These are phyloP conservation scores for Datisca glomerata DNA, from an alignment of 306 rosid species.

Conservation along the genomic window DNA sequence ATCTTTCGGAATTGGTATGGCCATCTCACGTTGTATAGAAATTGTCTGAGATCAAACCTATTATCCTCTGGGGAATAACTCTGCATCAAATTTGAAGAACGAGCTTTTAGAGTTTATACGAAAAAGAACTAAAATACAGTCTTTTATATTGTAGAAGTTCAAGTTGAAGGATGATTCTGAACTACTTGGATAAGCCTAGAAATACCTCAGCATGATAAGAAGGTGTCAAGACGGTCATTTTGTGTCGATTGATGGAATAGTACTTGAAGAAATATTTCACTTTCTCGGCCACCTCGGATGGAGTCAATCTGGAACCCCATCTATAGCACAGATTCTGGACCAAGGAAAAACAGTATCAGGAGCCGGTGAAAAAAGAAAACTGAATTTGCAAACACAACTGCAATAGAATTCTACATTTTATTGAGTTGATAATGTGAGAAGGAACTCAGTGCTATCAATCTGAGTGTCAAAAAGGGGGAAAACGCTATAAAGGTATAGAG, in stretches of 20 bases:
- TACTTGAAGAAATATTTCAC: conserved; percentile 89
- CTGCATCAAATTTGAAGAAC: conserved; percentile 20
- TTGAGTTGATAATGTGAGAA: no score
- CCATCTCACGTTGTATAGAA: conserved; percentile 82
- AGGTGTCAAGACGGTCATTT: conserved; percentile 84
- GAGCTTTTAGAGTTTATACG: background rate
- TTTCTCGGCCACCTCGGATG: conserved; percentile 86
- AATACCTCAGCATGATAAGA: conserved; percentile 93
- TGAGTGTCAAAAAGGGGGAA: no score
- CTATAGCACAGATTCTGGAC: conserved; percentile 73
- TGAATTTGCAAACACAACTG: no score
- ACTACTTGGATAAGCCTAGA: background rate
- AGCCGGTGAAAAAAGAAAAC: no score
- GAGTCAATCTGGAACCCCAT: conserved; percentile 78
- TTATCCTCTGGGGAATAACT: conserved; percentile 97
- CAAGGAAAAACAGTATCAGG: conserved; percentile 10
- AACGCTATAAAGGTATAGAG: no score
- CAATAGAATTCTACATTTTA: no score
- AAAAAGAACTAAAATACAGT: background rate
- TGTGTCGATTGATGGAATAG: conserved; percentile 89
- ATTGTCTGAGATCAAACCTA: conserved; percentile 82
- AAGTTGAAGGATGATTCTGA: background rate
- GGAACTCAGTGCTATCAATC: no score
- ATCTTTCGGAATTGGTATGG: conserved; percentile 82
- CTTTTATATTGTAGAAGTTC: background rate